Evolutionary conservation across 768 basidiomycete species (phyloP).

Genomic region (Neoboletus magnificus): DNA sequence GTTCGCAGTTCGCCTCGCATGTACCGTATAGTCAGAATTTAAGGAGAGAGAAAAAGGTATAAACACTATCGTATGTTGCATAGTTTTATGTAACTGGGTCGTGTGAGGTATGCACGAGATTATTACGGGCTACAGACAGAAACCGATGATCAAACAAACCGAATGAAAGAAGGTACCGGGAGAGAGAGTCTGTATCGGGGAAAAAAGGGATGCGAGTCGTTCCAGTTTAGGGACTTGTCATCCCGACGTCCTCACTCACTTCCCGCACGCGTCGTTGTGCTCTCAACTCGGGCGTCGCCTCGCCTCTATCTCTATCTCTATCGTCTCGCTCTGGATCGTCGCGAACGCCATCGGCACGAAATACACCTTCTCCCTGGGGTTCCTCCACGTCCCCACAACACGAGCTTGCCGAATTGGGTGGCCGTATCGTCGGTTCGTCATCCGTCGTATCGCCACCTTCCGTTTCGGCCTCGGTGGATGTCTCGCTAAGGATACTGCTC

Average conservation of each 20-base stretch:
- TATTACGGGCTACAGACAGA: slow-evolving; percentile 24
- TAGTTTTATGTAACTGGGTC: slow-evolving; percentile 11
- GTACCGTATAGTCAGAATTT: neutral
- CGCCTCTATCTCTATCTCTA: slow-evolving; percentile 28
- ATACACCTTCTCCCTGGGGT: slow-evolving; percentile 29
- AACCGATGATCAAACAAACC: slow-evolving; percentile 12
- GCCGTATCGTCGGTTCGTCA: slow-evolving; percentile 80
- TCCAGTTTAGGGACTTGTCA: slow-evolving; percentile 28
- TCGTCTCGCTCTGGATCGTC: slow-evolving; percentile 19
- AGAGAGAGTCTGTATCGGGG: neutral
- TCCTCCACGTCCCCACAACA: slow-evolving; percentile 40
- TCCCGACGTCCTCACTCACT: slow-evolving; percentile 31
- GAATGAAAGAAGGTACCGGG: neutral
- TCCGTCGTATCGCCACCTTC: slow-evolving; percentile 64
- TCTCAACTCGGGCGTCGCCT: slow-evolving; percentile 32
- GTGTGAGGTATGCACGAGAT: slow-evolving; percentile 26
- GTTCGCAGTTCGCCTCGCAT: neutral
- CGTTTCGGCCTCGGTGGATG: slow-evolving; percentile 47
- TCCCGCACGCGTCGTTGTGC: slow-evolving; percentile 28
- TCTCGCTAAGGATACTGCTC: slow-evolving; percentile 36
- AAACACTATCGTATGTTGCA: slow-evolving; percentile 28
- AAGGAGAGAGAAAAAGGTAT: slow-evolving; percentile 22
- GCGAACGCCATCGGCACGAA: slow-evolving; percentile 14
- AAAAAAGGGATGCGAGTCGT: neutral
- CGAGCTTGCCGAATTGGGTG: slow-evolving; percentile 39